Conservation (phyloP, 202 grass and related monocot species). For the Panicum hallii region DNA sequence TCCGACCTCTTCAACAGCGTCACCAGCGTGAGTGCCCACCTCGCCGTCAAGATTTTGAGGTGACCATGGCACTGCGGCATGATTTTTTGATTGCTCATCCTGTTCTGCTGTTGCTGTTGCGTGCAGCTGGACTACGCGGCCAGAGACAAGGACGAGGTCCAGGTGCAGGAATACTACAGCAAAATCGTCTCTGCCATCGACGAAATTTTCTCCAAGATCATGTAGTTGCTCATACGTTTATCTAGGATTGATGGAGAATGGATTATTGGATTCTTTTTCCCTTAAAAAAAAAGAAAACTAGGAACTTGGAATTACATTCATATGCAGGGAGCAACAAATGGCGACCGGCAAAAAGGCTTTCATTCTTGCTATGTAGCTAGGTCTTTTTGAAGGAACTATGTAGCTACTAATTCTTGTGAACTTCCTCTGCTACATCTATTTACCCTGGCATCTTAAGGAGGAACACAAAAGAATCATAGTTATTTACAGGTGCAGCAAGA, state of each 20-base stretch:
- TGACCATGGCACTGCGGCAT: neutral
- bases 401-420: slow-evolving; percentile 53
- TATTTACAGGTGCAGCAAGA: slow-evolving; percentile 53
- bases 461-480: slow-evolving; percentile 45
- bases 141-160: slow-evolving; percentile 63
- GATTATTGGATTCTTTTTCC: neutral
- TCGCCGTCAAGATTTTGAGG: neutral
- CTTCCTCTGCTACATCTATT: slow-evolving; percentile 54
- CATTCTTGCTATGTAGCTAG: slow-evolving; percentile 42
- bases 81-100: neutral
- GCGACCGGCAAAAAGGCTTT: slow-evolving; percentile 47
- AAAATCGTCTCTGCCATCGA: slow-evolving; percentile 66
- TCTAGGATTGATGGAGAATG: slow-evolving; percentile 7
- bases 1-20: slow-evolving; percentile 84
- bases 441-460: slow-evolving; percentile 29
- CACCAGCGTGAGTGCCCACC: slow-evolving; percentile 48
- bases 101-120: slow-evolving; percentile 9
- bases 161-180: slow-evolving; percentile 66
- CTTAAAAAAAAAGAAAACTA: neutral
- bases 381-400: neutral
- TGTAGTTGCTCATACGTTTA: neutral
- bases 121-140: slow-evolving; percentile 84
- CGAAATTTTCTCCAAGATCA: slow-evolving; percentile 73
- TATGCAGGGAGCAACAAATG: slow-evolving; percentile 23
- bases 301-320: slow-evolving; percentile 21